Percentiles rank a stretch among this genome's conserved stretches.
Evolutionary conservation across 2,329 filamentous ascomycete genomes (phyloP).

Genomic region (Pseudocercospora crystallina): DNA sequence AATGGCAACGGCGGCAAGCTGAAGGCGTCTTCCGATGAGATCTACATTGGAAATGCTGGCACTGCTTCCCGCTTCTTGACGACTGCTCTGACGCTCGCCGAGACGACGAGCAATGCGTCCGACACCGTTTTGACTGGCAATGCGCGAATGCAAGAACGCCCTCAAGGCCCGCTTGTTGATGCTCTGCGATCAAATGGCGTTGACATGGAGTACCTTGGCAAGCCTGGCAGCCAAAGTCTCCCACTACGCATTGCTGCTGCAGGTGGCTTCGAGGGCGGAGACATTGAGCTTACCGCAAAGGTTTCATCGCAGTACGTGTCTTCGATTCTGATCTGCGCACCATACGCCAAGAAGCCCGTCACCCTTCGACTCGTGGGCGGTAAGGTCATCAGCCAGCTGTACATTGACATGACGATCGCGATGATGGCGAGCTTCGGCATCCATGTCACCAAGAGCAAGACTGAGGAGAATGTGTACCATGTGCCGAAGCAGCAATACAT

Average conservation of each 20-base stretch:
- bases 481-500: slow-evolving; percentile 82
- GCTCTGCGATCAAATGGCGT: slow-evolving; percentile 85
- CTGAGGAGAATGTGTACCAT: slow-evolving; percentile 86
- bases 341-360: slow-evolving; percentile 92
- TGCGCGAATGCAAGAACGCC: slow-evolving; percentile 90
- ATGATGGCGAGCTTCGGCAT: slow-evolving; percentile 97
- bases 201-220: slow-evolving; percentile 81
- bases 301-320: slow-evolving; percentile 99
- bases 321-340: slow-evolving; percentile 92
- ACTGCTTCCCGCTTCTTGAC: slow-evolving; percentile 95
- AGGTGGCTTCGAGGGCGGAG: slow-evolving; percentile 78
- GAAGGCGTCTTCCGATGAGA: slow-evolving; percentile 68
- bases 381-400: slow-evolving; percentile 93
- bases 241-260: slow-evolving; percentile 81
- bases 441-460: slow-evolving; percentile 70
- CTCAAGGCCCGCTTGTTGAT: slow-evolving; percentile 90
- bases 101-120: slow-evolving; percentile 58
- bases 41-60: slow-evolving; percentile 95
- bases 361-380: slow-evolving; percentile 89
- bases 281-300: slow-evolving; percentile 89
- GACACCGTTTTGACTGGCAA: slow-evolving; percentile 89
- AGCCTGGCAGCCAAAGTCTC: slow-evolving; percentile 77
- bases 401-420: slow-evolving; percentile 97
- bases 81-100: slow-evolving; percentile 82
- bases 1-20: slow-evolving; percentile 87